Evolutionary conservation across 2,329 filamentous ascomycete species (phyloP), one percentile per base, ranked within the genome.

Genomic region (Penicillium hordei): DNA sequence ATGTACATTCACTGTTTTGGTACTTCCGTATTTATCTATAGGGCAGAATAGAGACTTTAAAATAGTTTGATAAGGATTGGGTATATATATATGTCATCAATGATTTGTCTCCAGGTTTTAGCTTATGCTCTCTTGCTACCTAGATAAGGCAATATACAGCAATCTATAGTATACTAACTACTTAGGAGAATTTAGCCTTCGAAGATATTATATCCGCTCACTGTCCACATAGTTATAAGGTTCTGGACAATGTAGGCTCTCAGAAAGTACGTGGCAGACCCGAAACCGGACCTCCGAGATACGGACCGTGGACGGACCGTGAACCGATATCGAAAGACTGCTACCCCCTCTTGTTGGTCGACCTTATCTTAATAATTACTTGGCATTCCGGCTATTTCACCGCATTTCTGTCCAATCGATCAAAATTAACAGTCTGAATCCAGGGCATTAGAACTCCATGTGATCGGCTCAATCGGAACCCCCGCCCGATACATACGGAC

Each of bases 391-490:
- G 13, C 4, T 48, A 34, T 23, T 17, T 23, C 7, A 23, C 19
- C 8, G 23, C 8, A 17, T 33, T 33, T 10, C 19, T 23, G 17
- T 15, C 43, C 7, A 19, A 29, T 44, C 12, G 9, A 1, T 29
- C 40, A 23, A 21, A 9, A 23, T 23, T 8, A 3, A 9, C 17
- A 23, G 13, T 31, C 27, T 21, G 4, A n/a, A 33, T 33, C n/a
- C 7, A 46, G 40, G 29, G 19, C 21, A 50, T 21, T 38, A 17
- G 19, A 23, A 23, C 5, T 43, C 29, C 62, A 64, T 59, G 62
- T 64, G 62, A 64, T 57, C 62, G 62, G 62, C 49, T 61, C 52
- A 12, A 44, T 45, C 51, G 61, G 54, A 19, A 43, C 27, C 48
- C 54, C 61, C 55, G 50, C 52, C 61, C 51, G 60, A 57, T 49